Base-by-base conservation (phyloP, 148 eudicot species). In the Camellia japonica region DNA sequence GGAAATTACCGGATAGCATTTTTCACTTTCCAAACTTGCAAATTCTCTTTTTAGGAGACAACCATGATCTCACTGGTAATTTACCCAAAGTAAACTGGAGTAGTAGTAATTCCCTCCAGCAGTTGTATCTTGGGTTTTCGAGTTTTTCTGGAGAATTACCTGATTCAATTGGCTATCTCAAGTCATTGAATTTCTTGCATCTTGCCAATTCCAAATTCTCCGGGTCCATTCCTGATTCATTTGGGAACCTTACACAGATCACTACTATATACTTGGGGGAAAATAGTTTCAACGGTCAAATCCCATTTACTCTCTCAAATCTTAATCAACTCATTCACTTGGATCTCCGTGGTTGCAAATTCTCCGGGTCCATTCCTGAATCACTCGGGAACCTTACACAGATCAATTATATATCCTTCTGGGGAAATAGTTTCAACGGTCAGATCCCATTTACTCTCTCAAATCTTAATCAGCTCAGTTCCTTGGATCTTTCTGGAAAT, bases 11-110 rank as follows among this genome's bases (percentile, higher is more conserved):
- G 5, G 44, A 44, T 42, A 19, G 46, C 5, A 56, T 71, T 46
- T 60, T 79, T 51, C 55, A 79, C 44, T 58, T 79, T 11, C 76
- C 76, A 10, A 70, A 71, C 16, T 44, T 79, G 58, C 30, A 20
- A 59, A 5, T 2, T 12, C 76, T 79, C 18, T 30, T 20, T 9
- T 16, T 79, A 59, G 3, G 10, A 5, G 11, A 8, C 44, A 79
- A 71, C 63, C 3, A 16, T 3, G 20, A 41, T 9, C 81, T 79
- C 58, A 79, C 43, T n/a, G 81, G 81, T 70, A 41, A n/a, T n/a
- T 61, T 79, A 6, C 69, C 76, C 9, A 7, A 14, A 44, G 15
- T 2, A 30, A 55, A 59, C 18, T 68, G 75, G 67, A 70, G 54
- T 14, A 55, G 64, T 12, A 62, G 10, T 19, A 78, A 47, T 66